Evolutionary conservation across 2,329 filamentous ascomycete species (phyloP), one percentile per base, ranked within the genome.

Genomic region (Aspergillus luchuensis): DNA sequence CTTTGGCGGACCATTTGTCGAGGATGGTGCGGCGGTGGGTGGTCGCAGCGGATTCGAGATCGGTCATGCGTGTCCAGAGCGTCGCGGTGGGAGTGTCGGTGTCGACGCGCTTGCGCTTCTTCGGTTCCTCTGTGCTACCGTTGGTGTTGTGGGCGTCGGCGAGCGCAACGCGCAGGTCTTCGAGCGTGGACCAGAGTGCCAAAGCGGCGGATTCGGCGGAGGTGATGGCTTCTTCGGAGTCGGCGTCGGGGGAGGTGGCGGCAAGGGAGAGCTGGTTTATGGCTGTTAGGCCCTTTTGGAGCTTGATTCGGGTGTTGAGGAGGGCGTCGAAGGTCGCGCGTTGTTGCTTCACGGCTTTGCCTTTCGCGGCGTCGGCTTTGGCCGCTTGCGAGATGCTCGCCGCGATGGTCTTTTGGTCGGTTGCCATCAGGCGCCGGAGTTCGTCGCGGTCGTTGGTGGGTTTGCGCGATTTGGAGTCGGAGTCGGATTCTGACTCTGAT

Each of bases 1-100:
- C 88, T 76, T 94, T 95, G 59, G 83, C 81, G 17, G 92, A 95
- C 95, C 95, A 99, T 76, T 96, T 96, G 72, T 97, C 89, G 11
- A 99, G 83, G 0, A 89, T 85, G 19, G 86, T 84, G 65, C 89
- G 88, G 57, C 94, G 88, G 67, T 87, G 85, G 5, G 84, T 78
- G 21, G 84, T 70, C 1, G 84, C 81, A 2, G 81, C 77, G 25
- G 82, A 72, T 71, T 97, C 92, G 7, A 89, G 82, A 2, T 81
- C 79, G 63, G 87, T 79, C 79, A 95, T 89, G 51, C 86, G 84
- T 13, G 85, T 81, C 91, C 91, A 96, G 2, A 97, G 86, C 2
- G 87, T 83, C 15, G 85, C 80, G 8, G 82, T 87, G 1, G 89
- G 75, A 4, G 86, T 89, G 1, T 65, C 48, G 2, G 85, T 80